phyloP scores from a whole-genome alignment of 2,329 filamentous ascomycete species.

The Fusarium beomiforme region DNA sequence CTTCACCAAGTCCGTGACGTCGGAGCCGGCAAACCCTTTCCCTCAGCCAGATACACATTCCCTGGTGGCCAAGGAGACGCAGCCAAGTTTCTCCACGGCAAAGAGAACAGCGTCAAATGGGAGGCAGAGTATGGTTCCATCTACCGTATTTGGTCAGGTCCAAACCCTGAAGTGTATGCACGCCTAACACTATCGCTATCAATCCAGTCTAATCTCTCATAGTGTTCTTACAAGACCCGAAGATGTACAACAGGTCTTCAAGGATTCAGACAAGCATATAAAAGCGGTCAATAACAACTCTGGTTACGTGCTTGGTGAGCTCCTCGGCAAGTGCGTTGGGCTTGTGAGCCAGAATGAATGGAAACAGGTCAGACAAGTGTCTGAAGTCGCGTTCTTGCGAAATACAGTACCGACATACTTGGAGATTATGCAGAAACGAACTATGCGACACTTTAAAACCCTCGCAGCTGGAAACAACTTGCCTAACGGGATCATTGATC shows the following conservation, averaged over 20 bases:
- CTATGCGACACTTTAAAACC: neutral
- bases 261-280: neutral
- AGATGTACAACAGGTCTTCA: neutral
- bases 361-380: neutral
- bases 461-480: neutral
- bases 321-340: neutral
- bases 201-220: neutral
- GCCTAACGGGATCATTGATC: neutral
- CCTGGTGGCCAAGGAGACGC: neutral
- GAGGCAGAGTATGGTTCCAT: neutral
- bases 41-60: neutral
- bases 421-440: neutral
- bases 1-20: neutral
- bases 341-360: neutral
- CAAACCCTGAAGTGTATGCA: neutral
- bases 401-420: neutral
- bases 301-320: accelerated
- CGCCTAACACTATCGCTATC: too few species aligned
- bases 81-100: neutral
- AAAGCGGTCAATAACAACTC: neutral
- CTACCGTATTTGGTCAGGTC: neutral
- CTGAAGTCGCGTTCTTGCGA: neutral
- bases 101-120: neutral
- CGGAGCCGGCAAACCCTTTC: neutral
- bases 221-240: neutral